A percentile compares a stretch with the other conserved stretches of the same genome.
Evolutionary conservation across 2,329 filamentous ascomycete genomes (phyloP).

Genomic region (Ophiostoma populinum): DNA sequence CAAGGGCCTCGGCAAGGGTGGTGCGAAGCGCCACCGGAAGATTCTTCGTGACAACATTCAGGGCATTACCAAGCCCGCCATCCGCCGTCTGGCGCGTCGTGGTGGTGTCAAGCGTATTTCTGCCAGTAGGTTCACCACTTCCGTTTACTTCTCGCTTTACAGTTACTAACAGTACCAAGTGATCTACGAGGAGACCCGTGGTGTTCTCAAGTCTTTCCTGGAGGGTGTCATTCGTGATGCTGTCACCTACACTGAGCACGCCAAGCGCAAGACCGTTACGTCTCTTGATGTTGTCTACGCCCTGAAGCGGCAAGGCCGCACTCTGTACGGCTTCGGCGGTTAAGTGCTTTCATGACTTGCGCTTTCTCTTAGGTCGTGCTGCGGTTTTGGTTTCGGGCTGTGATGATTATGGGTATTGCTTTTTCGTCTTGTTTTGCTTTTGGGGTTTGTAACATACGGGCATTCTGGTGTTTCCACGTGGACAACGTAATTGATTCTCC

Average conservation of each 20-base stretch:
- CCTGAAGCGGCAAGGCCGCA: slow-evolving; percentile 53
- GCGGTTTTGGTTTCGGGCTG: slow-evolving; percentile 13
- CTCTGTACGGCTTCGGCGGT: slow-evolving; percentile 81
- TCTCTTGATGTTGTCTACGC: slow-evolving; percentile 52
- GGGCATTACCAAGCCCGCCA: slow-evolving; percentile 97
- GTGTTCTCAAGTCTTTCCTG: slow-evolving; percentile 64
- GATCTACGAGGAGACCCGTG: slow-evolving; percentile 67
- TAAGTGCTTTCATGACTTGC: slow-evolving; percentile 27
- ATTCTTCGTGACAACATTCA: slow-evolving; percentile 99
- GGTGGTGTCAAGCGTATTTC: slow-evolving; percentile 99
- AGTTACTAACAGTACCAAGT: slow-evolving; percentile 21
- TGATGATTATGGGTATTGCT: slow-evolving; percentile 14
- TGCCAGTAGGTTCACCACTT: slow-evolving; percentile 47
- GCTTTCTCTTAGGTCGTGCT: slow-evolving; percentile 10
- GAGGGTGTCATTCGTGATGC: slow-evolving; percentile 61
- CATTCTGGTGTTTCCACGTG: slow-evolving; percentile 14
- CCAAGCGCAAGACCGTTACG: slow-evolving; percentile 67
- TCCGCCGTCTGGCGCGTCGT: slow-evolving; percentile 95
- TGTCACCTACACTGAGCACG: slow-evolving; percentile 65
- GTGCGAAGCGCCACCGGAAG: slow-evolving; percentile 98
- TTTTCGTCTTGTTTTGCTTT: slow-evolving; percentile 11
- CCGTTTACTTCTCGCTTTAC: not conserved
- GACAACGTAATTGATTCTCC: slow-evolving; percentile 14
- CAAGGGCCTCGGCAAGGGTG: slow-evolving; percentile 95
- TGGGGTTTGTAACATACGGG: slow-evolving; percentile 13